phyloP scores from a whole-genome alignment of 768 basidiomycete species.

The Artomyces pyxidatus region DNA sequence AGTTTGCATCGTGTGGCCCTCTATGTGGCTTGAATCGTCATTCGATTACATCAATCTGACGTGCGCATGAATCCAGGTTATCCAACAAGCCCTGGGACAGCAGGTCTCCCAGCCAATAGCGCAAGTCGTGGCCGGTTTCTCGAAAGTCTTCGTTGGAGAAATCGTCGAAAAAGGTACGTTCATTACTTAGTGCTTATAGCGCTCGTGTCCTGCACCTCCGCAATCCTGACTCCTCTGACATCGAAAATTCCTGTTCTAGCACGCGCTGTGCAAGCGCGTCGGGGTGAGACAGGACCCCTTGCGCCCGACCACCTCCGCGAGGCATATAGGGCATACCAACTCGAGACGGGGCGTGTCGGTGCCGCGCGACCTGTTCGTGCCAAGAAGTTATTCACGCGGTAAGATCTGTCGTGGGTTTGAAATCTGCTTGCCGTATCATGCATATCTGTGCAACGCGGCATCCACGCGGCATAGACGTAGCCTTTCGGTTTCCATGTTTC shows the following conservation, averaged over 20 bases:
- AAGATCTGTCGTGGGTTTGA: too few species aligned
- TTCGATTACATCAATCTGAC: not conserved
- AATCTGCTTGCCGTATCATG: too few species aligned
- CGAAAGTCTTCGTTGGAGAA: constrained; percentile 90
- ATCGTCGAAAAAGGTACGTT: constrained; percentile 77
- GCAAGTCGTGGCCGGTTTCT: constrained; percentile 83
- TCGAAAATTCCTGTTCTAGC: constrained; percentile 48
- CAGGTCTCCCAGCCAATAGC: constrained; percentile 84
- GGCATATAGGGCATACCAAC: constrained; percentile 77
- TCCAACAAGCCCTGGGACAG: constrained; percentile 73
- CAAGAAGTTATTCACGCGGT: constrained; percentile 54
- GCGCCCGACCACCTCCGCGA: constrained; percentile 87
- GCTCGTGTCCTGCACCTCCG: too few species aligned
- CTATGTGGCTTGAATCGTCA: too few species aligned
- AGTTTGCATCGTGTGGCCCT: not conserved
- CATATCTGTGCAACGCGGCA: too few species aligned
- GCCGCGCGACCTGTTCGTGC: constrained; percentile 62
- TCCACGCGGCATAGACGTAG: too few species aligned
- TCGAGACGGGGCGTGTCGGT: constrained; percentile 75
- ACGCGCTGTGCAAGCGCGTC: constrained; percentile 62
- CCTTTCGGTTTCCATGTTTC: too few species aligned
- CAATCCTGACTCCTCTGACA: too few species aligned
- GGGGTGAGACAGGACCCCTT: constrained; percentile 70
- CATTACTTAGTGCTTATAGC: too few species aligned
- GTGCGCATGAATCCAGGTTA: constrained; percentile 41